Evolutionary conservation across 2,329 filamentous ascomycete species (phyloP).

Genomic region (Penicillium sp.): DNA sequence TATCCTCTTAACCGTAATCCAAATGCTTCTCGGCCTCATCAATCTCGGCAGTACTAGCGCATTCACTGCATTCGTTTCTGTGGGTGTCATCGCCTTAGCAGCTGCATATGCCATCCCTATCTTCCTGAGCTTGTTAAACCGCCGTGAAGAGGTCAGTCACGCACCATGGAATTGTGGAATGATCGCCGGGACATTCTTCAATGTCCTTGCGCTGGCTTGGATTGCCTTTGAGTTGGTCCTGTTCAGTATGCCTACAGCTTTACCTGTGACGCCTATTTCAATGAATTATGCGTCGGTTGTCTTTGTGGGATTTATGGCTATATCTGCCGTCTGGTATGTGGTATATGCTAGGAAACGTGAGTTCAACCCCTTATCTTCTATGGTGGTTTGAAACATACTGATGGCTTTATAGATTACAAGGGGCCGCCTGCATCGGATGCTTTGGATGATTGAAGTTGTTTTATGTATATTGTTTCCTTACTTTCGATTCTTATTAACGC

Average conservation of each 20-base stretch:
- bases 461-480: neutral
- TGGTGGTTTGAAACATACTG: neutral
- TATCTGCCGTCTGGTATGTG: constrained; percentile 65
- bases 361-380: constrained; percentile 14
- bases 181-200: constrained; percentile 46
- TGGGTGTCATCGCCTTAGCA: constrained; percentile 58
- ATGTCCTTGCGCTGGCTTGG: constrained; percentile 51
- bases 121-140: constrained; percentile 49
- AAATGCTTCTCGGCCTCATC: constrained; percentile 53
- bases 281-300: constrained; percentile 76
- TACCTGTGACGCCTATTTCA: constrained; percentile 58
- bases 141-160: constrained; percentile 48
- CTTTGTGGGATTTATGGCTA: constrained; percentile 62
- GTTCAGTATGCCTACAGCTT: constrained; percentile 56
- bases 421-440: constrained; percentile 37
- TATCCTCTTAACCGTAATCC: constrained; percentile 45
- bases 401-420: constrained; percentile 30
- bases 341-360: constrained; percentile 54
- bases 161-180: constrained; percentile 51
- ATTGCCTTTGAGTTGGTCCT: constrained; percentile 57
- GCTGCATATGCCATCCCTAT: constrained; percentile 60
- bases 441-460: neutral
- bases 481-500: neutral
- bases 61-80: constrained; percentile 53
- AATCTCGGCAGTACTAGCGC: constrained; percentile 50